These are phyloP conservation scores for Amesomyces nigricolor DNA, from an alignment of 2,329 filamentous ascomycete species.

Conservation along the genomic window DNA sequence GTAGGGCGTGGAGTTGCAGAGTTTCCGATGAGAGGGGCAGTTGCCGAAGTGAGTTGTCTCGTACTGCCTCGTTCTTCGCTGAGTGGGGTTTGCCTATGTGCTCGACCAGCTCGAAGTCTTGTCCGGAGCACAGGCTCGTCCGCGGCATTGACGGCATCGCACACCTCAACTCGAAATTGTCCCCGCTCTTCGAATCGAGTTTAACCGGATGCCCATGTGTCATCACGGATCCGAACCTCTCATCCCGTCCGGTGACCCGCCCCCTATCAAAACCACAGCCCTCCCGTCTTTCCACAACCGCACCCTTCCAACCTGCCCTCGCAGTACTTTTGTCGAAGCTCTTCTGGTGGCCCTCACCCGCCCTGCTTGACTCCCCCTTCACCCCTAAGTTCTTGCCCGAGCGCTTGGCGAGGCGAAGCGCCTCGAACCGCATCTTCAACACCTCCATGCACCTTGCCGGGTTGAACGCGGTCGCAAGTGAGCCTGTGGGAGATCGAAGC, in stretches of 20 bases:
- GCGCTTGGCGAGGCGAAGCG: slow-evolving; percentile 31
- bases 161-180: slow-evolving; percentile 38
- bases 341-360: slow-evolving; percentile 34
- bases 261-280: slow-evolving; percentile 32
- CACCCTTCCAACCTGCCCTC: slow-evolving; percentile 31
- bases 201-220: slow-evolving; percentile 37
- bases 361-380: slow-evolving; percentile 28
- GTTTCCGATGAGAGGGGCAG: slow-evolving; percentile 23
- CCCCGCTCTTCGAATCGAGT: slow-evolving; percentile 27
- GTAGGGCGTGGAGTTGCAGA: too few species aligned
- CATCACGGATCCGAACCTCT: slow-evolving; percentile 40
- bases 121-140: slow-evolving; percentile 38
- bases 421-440: slow-evolving; percentile 37
- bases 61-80: neutral
- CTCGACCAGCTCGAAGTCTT: slow-evolving; percentile 32
- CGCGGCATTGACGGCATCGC: slow-evolving; percentile 39
- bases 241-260: slow-evolving; percentile 36
- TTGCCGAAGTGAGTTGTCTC: slow-evolving; percentile 37
- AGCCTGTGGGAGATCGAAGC: slow-evolving; percentile 33
- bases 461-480: slow-evolving; percentile 30
- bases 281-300: slow-evolving; percentile 32
- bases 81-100: too few species aligned
- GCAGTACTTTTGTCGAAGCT: slow-evolving; percentile 35
- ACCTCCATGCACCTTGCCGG: slow-evolving; percentile 38
- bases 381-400: slow-evolving; percentile 30